Conservation (phyloP, 345 rosid genomes). For the Mangifera indica region DNA sequence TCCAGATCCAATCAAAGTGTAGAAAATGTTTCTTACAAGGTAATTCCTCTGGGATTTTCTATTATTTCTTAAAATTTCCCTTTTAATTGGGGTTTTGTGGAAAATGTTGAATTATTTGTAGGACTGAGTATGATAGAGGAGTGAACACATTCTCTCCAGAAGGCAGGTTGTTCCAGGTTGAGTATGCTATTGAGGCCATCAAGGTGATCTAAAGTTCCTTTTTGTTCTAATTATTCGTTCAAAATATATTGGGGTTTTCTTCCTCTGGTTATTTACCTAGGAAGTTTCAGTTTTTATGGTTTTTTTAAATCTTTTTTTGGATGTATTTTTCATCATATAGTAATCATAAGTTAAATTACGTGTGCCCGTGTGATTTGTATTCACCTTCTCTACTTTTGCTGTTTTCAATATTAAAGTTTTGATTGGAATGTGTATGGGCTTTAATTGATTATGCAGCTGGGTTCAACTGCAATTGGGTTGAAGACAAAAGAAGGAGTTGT, state of each 20-base stretch:
- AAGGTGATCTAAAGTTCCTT: conserved; percentile 46
- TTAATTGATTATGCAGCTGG: conserved; percentile 53
- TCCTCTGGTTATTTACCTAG: too few relatives aligned
- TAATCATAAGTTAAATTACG: background rate
- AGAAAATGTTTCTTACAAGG: conserved; percentile 75
- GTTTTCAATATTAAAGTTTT: background rate
- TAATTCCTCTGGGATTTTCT: conserved; percentile 15
- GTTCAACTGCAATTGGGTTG: conserved; percentile 92
- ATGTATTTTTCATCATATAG: background rate
- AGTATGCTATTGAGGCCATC: conserved; percentile 97
- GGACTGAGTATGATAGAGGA: conserved; percentile 99
- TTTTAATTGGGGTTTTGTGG: background rate
- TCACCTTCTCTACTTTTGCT: background rate
- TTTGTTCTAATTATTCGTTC: too few relatives aligned
- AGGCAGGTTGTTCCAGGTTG: conserved; percentile 94
- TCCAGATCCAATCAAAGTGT: conserved; percentile 26
- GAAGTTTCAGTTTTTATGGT: background rate
- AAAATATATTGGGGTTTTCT: too few relatives aligned
- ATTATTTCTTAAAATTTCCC: background rate
- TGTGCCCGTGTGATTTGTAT: background rate
- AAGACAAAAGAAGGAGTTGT: conserved; percentile 97
- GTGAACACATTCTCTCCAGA: conserved; percentile 99
- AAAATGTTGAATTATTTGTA: conserved; percentile 17
- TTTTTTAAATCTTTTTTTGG: too few relatives aligned
- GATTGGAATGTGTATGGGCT: conserved; percentile 7